Percentiles rank a stretch among this genome's conserved stretches.
Conservation (phyloP, 768 basidiomycete species). For the Lentinula sp. region DNA sequence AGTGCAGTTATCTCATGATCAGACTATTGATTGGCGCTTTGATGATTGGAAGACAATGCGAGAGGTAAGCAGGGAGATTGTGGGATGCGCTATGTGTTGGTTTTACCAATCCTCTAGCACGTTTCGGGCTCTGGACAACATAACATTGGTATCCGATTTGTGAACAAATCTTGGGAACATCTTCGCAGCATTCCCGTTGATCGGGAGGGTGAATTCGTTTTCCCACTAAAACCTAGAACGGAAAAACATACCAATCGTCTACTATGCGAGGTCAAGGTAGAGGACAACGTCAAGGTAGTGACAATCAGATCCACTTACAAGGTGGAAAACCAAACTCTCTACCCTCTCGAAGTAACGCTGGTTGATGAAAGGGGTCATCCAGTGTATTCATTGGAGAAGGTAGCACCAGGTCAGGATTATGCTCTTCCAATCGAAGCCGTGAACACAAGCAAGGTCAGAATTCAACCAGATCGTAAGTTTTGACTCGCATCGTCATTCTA, state of each 20-base stretch:
- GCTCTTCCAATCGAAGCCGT: conserved; percentile 89
- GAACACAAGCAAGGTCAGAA: conserved; percentile 68
- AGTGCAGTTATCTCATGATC: conserved; percentile 64
- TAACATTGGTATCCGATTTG: conserved; percentile 77
- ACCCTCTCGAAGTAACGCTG: conserved; percentile 87
- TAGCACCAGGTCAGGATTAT: conserved; percentile 86
- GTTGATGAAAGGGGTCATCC: conserved; percentile 84
- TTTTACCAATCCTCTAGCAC: conserved; percentile 32
- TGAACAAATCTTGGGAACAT: conserved; percentile 86
- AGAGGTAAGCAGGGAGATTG: conserved; percentile 48
- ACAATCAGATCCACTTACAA: conserved; percentile 91
- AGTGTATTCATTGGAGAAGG: conserved; percentile 74
- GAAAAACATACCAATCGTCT: conserved; percentile 75
- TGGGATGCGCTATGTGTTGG: neutral
- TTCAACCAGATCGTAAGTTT: conserved; percentile 88
- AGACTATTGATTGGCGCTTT: conserved; percentile 90
- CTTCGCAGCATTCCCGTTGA: conserved; percentile 87
- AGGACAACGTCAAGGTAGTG: conserved; percentile 91
- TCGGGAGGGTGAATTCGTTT: conserved; percentile 86
- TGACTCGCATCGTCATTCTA: neutral
- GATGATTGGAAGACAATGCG: conserved; percentile 94
- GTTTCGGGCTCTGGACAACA: conserved; percentile 68
- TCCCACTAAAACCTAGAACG: conserved; percentile 74
- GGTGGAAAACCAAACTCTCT: conserved; percentile 85
- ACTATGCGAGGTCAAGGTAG: conserved; percentile 83